Percentiles rank a stretch among this genome's conserved stretches.
Conservation (phyloP, 2,329 filamentous ascomycete species). For the Bipolaris oryzae region DNA sequence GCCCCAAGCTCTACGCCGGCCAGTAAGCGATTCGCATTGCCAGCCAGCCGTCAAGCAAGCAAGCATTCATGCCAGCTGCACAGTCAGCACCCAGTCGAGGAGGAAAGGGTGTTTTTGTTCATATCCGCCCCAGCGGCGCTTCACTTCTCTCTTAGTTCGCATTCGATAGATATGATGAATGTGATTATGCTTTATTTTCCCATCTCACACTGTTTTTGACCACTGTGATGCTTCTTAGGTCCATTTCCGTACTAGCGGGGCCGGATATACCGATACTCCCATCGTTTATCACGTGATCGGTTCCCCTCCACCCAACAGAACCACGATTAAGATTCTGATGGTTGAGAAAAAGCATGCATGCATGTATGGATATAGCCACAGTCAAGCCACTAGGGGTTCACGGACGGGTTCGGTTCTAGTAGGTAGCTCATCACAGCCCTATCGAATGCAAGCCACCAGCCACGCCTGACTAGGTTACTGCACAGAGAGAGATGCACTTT, state of each 20-base stretch:
- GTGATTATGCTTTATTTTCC: not conserved
- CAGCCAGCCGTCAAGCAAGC: not conserved
- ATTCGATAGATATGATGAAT: slow-evolving; percentile 4
- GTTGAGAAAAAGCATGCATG: no score
- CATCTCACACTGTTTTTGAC: no score
- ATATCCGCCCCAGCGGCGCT: slow-evolving; percentile 9
- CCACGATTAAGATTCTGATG: not conserved
- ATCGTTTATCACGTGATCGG: not conserved
- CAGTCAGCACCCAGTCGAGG: not conserved
- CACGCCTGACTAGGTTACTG: no score
- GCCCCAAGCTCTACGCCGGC: slow-evolving; percentile 35
- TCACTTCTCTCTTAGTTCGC: slow-evolving; percentile 2
- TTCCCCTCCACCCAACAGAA: not conserved
- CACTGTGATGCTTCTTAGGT: not conserved
- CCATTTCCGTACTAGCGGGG: not conserved
- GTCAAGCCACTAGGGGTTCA: no score
- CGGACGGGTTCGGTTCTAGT: no score
- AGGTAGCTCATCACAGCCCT: no score
- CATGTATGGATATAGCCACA: no score
- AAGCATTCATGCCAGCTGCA: not conserved
- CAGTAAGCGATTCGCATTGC: slow-evolving; percentile 10
- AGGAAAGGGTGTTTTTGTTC: slow-evolving; percentile 2
- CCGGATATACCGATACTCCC: no score
- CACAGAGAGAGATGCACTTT: no score
- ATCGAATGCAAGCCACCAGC: no score